Percentiles rank a stretch among this genome's conserved stretches.
phyloP scores from a whole-genome alignment of 805 yeast genomes.

The Candida boleticola region DNA sequence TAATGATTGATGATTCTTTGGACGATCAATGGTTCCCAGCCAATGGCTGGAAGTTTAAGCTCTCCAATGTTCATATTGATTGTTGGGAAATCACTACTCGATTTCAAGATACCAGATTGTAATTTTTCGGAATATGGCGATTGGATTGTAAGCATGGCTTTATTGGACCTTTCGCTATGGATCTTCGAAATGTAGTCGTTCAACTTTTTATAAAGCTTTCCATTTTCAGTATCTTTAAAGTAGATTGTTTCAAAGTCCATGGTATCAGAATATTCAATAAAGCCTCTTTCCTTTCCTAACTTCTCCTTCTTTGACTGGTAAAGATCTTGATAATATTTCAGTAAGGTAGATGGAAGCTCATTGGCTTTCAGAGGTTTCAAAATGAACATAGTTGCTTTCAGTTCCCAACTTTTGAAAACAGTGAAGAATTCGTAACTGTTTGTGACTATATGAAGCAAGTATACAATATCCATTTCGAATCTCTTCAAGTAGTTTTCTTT shows the following conservation, averaged over 20 bases:
- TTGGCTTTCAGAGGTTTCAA: constrained; percentile 75
- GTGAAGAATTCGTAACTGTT: constrained; percentile 76
- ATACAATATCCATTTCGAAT: constrained; percentile 57
- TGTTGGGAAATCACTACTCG: constrained; percentile 58
- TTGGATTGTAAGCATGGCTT: constrained; percentile 66
- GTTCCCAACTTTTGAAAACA: constrained; percentile 63
- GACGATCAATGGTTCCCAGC: constrained; percentile 74
- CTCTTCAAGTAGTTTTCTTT: constrained; percentile 52
- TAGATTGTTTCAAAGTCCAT: constrained; percentile 55
- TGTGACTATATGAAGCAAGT: constrained; percentile 65
- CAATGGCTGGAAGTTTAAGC: constrained; percentile 64
- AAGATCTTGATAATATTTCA: constrained; percentile 54
- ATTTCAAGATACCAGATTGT: constrained; percentile 37
- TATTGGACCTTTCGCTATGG: constrained; percentile 61
- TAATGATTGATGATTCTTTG: constrained; percentile 68
- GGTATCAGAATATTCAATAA: constrained; percentile 52
- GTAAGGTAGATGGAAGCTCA: constrained; percentile 54
- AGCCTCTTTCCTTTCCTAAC: constrained; percentile 38
- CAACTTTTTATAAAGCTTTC: constrained; percentile 57
- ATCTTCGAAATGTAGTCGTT: constrained; percentile 53
- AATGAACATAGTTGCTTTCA: constrained; percentile 49
- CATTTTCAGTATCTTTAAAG: constrained; percentile 52
- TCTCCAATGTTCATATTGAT: constrained; percentile 60
- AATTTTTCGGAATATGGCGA: constrained; percentile 59
- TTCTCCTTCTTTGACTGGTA: constrained; percentile 47